These are phyloP conservation scores for Candida tibetensis DNA, from an alignment of 805 yeast species.

Conservation along the genomic window DNA sequence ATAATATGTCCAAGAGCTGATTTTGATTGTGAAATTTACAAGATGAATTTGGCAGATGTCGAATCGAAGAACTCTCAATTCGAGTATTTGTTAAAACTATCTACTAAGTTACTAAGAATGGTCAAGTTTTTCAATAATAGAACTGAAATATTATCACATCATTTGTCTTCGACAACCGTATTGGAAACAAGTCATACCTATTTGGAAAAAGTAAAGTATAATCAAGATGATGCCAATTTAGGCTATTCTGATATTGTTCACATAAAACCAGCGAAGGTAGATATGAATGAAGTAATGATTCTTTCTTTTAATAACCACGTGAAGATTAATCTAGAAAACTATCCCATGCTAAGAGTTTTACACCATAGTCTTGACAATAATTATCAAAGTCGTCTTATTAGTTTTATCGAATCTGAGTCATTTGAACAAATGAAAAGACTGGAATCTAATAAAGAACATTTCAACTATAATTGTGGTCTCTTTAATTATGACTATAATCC, in stretches of 20 bases:
- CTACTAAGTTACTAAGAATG: conserved; percentile 27
- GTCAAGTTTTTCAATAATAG: conserved; percentile 35
- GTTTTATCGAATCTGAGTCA: conserved; percentile 8
- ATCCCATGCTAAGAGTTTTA: conserved; percentile 16
- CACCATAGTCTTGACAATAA: conserved; percentile 5
- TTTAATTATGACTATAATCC: conserved; percentile 29
- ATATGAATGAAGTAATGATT: conserved; percentile 17
- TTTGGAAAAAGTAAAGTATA: conserved; percentile 10
- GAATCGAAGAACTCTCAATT: conserved; percentile 18
- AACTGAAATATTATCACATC: conserved; percentile 23
- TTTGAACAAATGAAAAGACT: conserved; percentile 11
- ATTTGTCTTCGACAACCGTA: conserved; percentile 19
- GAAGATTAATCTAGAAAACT: conserved; percentile 15
- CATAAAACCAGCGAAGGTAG: conserved; percentile 15
- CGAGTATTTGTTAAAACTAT: conserved; percentile 19
- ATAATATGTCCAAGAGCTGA: conserved; percentile 32
- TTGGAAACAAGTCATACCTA: conserved; percentile 16
- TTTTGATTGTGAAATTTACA: conserved; percentile 20
- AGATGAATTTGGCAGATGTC: conserved; percentile 6
- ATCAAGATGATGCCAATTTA: conserved; percentile 4
- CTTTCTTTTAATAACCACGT: conserved; percentile 12
- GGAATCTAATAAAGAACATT: conserved; percentile 7
- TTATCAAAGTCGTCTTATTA: conserved; percentile 1
- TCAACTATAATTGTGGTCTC: conserved; percentile 24
- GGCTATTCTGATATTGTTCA: conserved; percentile 15